Percentiles rank a stretch among this genome's conserved stretches.
Evolutionary conservation across 1,284 basidiomycete species (phyloP).

Genomic region (Malassezia nana): DNA sequence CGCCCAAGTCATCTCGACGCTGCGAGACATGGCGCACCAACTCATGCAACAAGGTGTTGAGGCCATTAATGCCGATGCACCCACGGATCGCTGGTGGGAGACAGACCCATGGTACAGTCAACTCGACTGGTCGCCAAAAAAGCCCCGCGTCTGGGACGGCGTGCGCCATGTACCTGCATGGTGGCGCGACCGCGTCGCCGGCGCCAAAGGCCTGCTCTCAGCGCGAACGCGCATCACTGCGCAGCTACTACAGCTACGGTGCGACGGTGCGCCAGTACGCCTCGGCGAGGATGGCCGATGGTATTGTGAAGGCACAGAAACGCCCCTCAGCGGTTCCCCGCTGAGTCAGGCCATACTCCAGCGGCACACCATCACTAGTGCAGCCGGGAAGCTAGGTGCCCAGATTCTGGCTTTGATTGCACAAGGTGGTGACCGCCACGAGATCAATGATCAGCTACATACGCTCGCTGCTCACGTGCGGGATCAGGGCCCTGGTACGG

Average conservation of each 20-base stretch:
- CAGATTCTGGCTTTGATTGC: constrained; percentile 16
- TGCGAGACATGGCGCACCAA: constrained; percentile 61
- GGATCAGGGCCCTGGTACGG: constrained; percentile 7
- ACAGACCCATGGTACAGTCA: constrained; percentile 79
- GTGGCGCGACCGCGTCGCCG: constrained; percentile 31
- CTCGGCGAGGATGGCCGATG: constrained; percentile 8
- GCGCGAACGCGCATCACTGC: constrained; percentile 20
- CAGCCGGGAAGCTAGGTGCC: constrained; percentile 9
- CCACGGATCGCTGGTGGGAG: constrained; percentile 54
- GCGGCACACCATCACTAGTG: constrained; percentile 18
- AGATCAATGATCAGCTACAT: constrained; percentile 14
- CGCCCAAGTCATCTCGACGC: constrained; percentile 60
- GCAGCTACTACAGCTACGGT: constrained; percentile 25
- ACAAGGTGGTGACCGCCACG: constrained; percentile 1
- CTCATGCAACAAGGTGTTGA: constrained; percentile 38
- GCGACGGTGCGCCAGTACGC: constrained; percentile 24
- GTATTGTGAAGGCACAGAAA: neutral
- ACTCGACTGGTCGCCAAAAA: constrained; percentile 89
- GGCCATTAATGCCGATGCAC: constrained; percentile 15
- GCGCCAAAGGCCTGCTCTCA: constrained; percentile 20
- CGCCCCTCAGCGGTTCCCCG: constrained; percentile 21
- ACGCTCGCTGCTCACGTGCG: constrained; percentile 21
- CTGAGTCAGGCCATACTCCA: constrained; percentile 23
- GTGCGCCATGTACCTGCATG: constrained; percentile 22
- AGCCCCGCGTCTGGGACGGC: constrained; percentile 49